A percentile compares a stretch with the other conserved stretches of the same genome.
phyloP scores from a whole-genome alignment of 257 asterid genomes.

The Jaltomata sinuosa region DNA sequence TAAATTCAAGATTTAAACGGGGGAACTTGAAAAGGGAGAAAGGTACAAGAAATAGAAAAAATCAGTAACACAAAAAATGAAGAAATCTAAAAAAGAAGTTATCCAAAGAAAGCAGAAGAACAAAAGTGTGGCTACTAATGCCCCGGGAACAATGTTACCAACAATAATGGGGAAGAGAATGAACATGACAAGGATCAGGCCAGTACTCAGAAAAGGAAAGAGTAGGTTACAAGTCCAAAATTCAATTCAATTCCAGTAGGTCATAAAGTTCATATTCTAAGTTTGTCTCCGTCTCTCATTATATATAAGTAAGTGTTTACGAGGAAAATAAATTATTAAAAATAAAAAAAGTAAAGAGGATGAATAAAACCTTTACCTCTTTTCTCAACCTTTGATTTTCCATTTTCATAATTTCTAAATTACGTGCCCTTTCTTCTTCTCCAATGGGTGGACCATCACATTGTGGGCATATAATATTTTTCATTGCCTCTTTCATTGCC shows the following conservation, averaged over 20 bases:
- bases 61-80: no score
- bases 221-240: neutral
- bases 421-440: slow-evolving; percentile 23
- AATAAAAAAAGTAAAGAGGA: neutral
- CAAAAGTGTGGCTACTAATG: no score
- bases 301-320: no score
- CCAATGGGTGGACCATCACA: slow-evolving; percentile 28
- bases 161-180: neutral
- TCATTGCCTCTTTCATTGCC: slow-evolving; percentile 38
- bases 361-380: neutral
- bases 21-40: no score
- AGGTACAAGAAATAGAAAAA: no score
- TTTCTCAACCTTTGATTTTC: neutral
- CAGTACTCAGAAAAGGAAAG: neutral
- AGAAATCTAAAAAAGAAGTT: neutral
- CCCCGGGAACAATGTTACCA: no score
- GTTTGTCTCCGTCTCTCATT: no score
- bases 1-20: no score
- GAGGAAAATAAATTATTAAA: neutral
- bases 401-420: neutral
- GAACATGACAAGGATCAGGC: neutral
- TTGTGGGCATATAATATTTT: slow-evolving; percentile 22
- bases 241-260: no score
- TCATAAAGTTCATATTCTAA: no score
- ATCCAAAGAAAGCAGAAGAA: no score